These are phyloP conservation scores for Colletotrichum costaricense DNA, from an alignment of 2,329 filamentous ascomycete species.

Conservation along the genomic window DNA sequence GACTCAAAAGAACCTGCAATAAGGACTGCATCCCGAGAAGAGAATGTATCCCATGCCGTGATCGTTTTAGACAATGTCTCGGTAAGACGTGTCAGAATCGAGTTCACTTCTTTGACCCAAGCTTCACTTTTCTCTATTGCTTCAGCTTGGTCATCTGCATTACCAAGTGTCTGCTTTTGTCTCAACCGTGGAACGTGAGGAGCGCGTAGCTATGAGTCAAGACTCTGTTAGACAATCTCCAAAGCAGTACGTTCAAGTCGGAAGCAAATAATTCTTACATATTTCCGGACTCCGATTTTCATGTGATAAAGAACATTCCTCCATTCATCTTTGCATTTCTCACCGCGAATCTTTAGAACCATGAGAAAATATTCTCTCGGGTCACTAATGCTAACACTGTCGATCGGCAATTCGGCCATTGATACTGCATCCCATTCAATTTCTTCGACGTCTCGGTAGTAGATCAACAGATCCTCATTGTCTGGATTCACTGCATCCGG, in stretches of 20 bases:
- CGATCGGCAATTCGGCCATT: no score
- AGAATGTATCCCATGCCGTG: background rate
- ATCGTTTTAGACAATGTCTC: background rate
- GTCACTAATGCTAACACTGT: background rate
- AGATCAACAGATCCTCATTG: no score
- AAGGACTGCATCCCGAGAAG: background rate
- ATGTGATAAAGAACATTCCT: no score
- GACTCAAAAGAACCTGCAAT: background rate
- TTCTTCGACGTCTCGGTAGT: no score
- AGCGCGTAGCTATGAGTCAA: no score
- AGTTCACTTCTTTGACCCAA: background rate
- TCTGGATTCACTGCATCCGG: no score
- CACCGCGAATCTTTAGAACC: background rate
- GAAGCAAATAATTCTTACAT: no score
- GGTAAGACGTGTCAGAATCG: background rate
- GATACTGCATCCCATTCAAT: no score
- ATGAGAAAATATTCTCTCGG: conserved; percentile 8
- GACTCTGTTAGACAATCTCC: no score
- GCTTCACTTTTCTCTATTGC: background rate
- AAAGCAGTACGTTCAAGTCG: no score
- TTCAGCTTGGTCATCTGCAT: background rate
- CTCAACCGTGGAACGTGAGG: background rate
- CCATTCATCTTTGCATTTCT: background rate
- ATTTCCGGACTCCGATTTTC: no score
- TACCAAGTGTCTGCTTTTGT: background rate